Base-by-base conservation (phyloP, 768 basidiomycete genomes). In the Phaeotremella fagi region DNA sequence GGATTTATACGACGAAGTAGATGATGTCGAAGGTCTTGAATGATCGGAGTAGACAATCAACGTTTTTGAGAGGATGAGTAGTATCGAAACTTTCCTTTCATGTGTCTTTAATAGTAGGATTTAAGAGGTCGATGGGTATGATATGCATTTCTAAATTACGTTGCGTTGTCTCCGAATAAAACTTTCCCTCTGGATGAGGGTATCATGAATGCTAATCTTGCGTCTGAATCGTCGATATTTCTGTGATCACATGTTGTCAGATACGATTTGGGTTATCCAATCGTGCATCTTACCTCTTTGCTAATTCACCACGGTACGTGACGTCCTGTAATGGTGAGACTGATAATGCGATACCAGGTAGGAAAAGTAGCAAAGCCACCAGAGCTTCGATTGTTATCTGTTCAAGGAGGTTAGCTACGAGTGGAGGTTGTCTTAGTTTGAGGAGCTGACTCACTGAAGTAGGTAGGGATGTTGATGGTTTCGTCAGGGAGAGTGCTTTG, bases 261-360 rank as follows among this genome's bases (percentile, higher is more conserved):
- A 7, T 16, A 33, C n/a, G 27, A 20, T 27, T 23, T 1, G 25
- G 11, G 25, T 6, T 24, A 33, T 36, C 7, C 20, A 24, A 7
- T 11, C 25, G 15, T 14, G n/a, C 4, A 20, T 57, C 72, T 42
- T 45, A 71, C 72, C 69, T 49, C 44, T 59, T 68, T 3, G 66
- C 57, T 35, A 73, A 46, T 47, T 73, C 72, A 29, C 70, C 72
- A 45, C 72, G 43, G 53, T 69, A 73, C 26, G 72, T 73, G 12
- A 73, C 61, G 47, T 73, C 70, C 51, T 67, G 49, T 33, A 73
- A 33, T 16, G 54, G 44, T 12, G 61, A 52, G 11, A 63, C 48
- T 1, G 66, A 43, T 2, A 73, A 29, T 12, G 65, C 57, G n/a
- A 60, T 66, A 2, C 66, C 67, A 20, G 70, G 64, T 18, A 73